Percentiles rank a stretch among this genome's conserved stretches.
phyloP scores from a whole-genome alignment of 768 basidiomycete genomes.

The Basidioascus undulatus region DNA sequence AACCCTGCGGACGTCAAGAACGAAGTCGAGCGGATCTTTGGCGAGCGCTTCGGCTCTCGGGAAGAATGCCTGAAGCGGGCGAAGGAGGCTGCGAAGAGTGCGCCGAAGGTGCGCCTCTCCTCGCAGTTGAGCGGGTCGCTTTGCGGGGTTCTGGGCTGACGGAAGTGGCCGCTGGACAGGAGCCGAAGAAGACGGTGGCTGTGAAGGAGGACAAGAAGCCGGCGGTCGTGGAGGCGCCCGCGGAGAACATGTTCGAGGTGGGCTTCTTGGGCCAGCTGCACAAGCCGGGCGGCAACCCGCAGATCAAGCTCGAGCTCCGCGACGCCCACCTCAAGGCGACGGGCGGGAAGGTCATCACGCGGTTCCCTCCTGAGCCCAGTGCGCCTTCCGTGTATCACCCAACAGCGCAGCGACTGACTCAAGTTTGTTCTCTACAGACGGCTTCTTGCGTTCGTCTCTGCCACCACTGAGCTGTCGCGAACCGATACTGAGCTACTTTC shows the following conservation, averaged over 20 bases:
- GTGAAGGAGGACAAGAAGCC: not conserved
- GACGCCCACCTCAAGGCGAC: conserved; percentile 61
- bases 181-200: not conserved
- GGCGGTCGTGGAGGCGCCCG: conserved; percentile 3
- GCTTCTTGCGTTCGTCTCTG: not conserved
- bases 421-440: not conserved
- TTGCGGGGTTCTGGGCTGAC: not conserved
- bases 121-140: not conserved
- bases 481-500: not conserved
- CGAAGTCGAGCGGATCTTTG: conserved; percentile 44
- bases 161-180: conserved; percentile 7
- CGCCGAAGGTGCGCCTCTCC: conserved; percentile 6
- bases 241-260: conserved; percentile 46
- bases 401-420: not conserved
- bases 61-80: too few relatives aligned
- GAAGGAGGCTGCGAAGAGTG: conserved; percentile 27
- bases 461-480: not conserved
- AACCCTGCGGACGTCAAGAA: conserved; percentile 63
- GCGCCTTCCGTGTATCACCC: not conserved
- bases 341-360: conserved; percentile 64
- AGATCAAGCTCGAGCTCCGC: conserved; percentile 49
- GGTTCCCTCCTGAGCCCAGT: conserved; percentile 93
- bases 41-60: conserved; percentile 48
- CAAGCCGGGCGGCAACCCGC: conserved; percentile 79
- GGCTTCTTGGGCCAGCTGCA: conserved; percentile 84